Evolutionary conservation across 2,329 filamentous ascomycete genomes (phyloP), one percentile per base, ranked within the genome.

Genomic region (Didymellaceae sp.): DNA sequence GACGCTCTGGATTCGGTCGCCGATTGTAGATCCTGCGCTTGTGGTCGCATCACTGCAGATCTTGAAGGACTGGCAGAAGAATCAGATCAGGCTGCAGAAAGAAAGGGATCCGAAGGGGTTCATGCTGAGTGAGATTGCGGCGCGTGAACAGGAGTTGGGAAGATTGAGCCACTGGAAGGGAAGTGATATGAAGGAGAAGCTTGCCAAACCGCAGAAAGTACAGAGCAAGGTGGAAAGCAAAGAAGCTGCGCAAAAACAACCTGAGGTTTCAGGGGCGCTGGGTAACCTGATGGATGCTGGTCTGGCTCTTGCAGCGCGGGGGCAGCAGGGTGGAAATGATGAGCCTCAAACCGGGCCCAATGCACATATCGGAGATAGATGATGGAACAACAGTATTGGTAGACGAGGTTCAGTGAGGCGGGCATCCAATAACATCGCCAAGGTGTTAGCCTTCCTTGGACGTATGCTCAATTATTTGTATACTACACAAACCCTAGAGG

Each of bases 11-110:
- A 65, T 72, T 20, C 63, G 68, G 7, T 63, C 59, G 8, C 22
- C 47, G 3, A 31, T 13, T 1, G 57, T 69, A 4, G 66, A 71
- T 32, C 56, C 59, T 2, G 59, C 60, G 2, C 61, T 71, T 7
- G 61, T 69, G 1, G 53, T 70, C 6, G 66, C 67, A 1, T 69
- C 66, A 5, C 40, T 72, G 2, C 68, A 71, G 25, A 51, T 71
- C 6, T 35, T 72, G 45, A 70, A 68, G 38, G 69, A 72, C 13
- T 72, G 69, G 69, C 64, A 71, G 22, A 59, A 57, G 41, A 52
- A 65, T 13, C 62, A 59, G 14, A 38, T 71, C 1, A 45, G 66
- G 10, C 42, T 52, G 18, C 58, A 71, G 54, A 66, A 54, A 43
- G 44, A 11, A 17, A 60, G 30, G 16, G 48, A 66, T 22, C 47